These are phyloP conservation scores for Fusarium nurragi DNA, from an alignment of 2,329 filamentous ascomycete genomes.

Conservation along the genomic window DNA sequence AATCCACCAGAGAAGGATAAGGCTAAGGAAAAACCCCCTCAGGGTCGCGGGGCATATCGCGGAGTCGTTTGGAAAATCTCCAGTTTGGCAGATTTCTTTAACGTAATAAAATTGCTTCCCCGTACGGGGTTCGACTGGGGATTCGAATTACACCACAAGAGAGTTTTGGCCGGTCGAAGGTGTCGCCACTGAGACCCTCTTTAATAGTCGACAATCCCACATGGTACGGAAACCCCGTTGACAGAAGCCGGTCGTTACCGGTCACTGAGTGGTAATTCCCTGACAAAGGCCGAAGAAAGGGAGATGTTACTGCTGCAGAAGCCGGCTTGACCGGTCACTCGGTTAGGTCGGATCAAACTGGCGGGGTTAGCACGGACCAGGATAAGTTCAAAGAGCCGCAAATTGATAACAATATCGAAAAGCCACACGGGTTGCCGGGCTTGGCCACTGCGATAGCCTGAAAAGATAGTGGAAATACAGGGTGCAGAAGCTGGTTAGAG, in stretches of 20 bases:
- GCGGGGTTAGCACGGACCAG: conserved; percentile 28
- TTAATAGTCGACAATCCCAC: conserved; percentile 12
- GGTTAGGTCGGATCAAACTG: conserved; percentile 39
- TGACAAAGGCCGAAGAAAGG: neutral
- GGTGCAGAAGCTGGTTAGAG: neutral
- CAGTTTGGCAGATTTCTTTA: conserved; percentile 21
- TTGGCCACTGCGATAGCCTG: neutral
- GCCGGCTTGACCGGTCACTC: conserved; percentile 29
- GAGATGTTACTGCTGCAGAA: neutral
- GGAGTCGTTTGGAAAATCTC: conserved; percentile 9
- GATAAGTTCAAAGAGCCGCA: conserved; percentile 22
- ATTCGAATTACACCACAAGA: neutral
- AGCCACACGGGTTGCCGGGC: conserved; percentile 1
- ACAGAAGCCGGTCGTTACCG: conserved; percentile 33
- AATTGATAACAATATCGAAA: conserved; percentile 21
- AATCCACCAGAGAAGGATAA: conserved; percentile 2
- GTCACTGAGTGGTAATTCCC: conserved; percentile 2
- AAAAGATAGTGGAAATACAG: neutral
- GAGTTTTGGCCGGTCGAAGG: neutral
- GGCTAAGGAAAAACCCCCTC: conserved; percentile 22
- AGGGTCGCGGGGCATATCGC: conserved; percentile 26
- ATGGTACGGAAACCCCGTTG: conserved; percentile 17
- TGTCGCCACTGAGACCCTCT: conserved; percentile 25
- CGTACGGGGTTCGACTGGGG: conserved; percentile 16
- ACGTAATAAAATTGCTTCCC: conserved; percentile 32